Evolutionary conservation across 495 filamentous ascomycete genomes (phyloP), one percentile per base, ranked within the genome.

Genomic region (Tuber melanosporum): DNA sequence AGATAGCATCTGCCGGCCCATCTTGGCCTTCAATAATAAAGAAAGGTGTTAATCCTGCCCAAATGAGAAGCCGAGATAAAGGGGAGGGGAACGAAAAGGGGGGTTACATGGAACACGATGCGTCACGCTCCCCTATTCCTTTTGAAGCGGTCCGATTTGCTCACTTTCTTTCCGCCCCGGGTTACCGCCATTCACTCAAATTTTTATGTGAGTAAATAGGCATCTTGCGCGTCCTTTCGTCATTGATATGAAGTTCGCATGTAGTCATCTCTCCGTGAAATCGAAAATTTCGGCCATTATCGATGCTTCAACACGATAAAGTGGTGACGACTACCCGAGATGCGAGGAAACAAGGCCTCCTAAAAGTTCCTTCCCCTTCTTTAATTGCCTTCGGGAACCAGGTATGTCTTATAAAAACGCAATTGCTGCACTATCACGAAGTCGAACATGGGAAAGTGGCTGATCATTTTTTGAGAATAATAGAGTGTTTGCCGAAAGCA

Each of bases 101-200:
- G 52, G 52, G 52, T 62, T 62, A 62, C 52, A 62, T n/a, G 52
- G 52, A 62, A 62, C 52, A 62, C 52, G 52, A 32, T 62, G 52
- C 32, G 52, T 32, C 52, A 62, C 52, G n/a, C 52, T 15, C 52
- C n/a, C 52, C 52, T 62, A 62, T 62, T 32, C 3, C n/a, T 32
- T 62, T 62, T 62, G 52, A 62, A 62, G 52, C 52, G 52, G 52
- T 26, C 52, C n/a, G 52, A 62, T 62, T 32, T 62, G 26, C 22
- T 32, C n/a, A 62, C n/a, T 62, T 62, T 62, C n/a, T 26, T 62
- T 62, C n/a, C n/a, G n/a, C n/a, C 52, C 26, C 26, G 52, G 52
- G 22, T n/a, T 32, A 62, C 26, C 52, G 12, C 15, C 52, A 62
- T 62, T 62, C 52, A n/a, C 14, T 32, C 52, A 12, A 12, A 62